Base-by-base conservation (phyloP, 768 basidiomycete species). In the Epithele typhae region DNA sequence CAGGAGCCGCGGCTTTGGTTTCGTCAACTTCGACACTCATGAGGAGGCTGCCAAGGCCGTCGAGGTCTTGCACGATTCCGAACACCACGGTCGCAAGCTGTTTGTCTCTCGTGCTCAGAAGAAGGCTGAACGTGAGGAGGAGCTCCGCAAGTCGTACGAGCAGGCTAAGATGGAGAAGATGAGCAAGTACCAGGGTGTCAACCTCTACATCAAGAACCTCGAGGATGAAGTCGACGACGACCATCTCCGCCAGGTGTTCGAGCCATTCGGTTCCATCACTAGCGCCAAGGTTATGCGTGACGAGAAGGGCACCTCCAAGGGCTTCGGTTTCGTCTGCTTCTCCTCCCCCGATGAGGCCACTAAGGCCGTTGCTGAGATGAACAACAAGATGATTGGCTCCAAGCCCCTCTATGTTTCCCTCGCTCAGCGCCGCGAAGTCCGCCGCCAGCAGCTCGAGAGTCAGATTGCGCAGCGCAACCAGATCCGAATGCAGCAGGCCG, bases 281-380 rank as follows among this genome's bases (percentile, higher is more conserved):
- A 95, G 92, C 65, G 94, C 89, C 79, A 97, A 96, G 76, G 88
- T 99, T 65, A 99, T 99, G 96, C 84, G 88, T 56, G 95, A 97
- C 68, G 96, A 98, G 49, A 95, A 91, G 70, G 79, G 78, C 49
- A 82, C 76, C 43, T 96, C 93, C 9, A 93, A 93, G 67, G 93
- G 95, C 57, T 99, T 99, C 62, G 96, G 96, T 55, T 99, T 99
- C 65, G 96, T 99, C 59, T 99, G 96, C 71, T 99, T 92, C 77
- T 92, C 92, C 27, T 87, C 92, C 43, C 93, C 96, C 39, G 96
- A 99, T 56, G 96, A 99, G 72, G 94, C 96, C 19, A 97, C 92
- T 62, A 98, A 98, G 75, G 96, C 96, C 51, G 93, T 98, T 50
- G 90, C 92, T 45, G 96, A 99, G 76, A 96, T 99, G 93, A 99